Base-by-base conservation (phyloP, 2,329 filamentous ascomycete genomes). In the Trichoderma atrobrunneum region DNA sequence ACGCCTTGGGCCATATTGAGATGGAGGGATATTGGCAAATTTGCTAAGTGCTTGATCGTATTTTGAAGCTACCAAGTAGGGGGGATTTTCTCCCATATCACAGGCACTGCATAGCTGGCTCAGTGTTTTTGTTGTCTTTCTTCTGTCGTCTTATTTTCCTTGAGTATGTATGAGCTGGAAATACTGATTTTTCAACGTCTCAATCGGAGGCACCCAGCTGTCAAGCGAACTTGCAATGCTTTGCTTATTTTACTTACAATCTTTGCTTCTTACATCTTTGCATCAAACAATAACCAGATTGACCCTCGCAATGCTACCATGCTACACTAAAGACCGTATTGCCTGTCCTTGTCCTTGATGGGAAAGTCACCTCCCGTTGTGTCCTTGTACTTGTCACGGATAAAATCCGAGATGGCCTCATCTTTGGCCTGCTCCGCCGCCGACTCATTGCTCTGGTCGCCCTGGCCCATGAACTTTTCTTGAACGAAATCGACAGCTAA, bases 371-470 rank as follows among this genome's bases (percentile, higher is more conserved):
- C 88, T 72, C 93, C 93, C 0, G 91, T 92, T 0, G 82, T 79
- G 61, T 77, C 82, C 86, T 93, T 94, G 87, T 94, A 95, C 81
- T 92, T 84, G 56, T 81, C 82, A 48, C 93, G 88, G 76, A 95
- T 89, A 80, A 88, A 91, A 80, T 94, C 91, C 32, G 88, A 90
- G 76, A 95, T 93, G 80, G 92, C 85, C 81, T 93, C 91, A 80
- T 96, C 93, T 84, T 95, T 95, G 76, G 91, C 92, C 83, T 97
- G 93, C 83, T 97, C 93, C 24, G 90, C 79, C 6, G 93, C 93
- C 65, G 81, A 85, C 81, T 92, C 92, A 79, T 93, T 93, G 82
- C 87, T 84, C 84, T 96, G 93, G 61, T 87, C 78, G 21, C 93
- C 93, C 75, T 89, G 84, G 48, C 90, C 89, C 18, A 96, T 79